phyloP scores from a whole-genome alignment of 2,329 filamentous ascomycete genomes.

The Camillea tinctor region DNA sequence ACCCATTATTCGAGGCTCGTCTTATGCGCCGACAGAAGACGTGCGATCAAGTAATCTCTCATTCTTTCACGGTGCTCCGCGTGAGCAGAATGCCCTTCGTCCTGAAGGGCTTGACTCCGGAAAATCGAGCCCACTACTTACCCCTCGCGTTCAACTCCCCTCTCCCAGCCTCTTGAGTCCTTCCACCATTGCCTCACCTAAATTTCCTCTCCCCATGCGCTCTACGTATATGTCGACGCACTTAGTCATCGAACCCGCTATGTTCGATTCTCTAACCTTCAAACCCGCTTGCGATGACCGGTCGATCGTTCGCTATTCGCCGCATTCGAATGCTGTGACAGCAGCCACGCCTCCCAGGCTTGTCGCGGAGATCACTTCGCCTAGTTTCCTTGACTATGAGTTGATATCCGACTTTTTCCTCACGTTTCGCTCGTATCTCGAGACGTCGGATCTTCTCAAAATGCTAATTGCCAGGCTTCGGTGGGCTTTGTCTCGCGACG shows the following conservation, averaged over 20 bases:
- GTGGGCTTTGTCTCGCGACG: conserved; percentile 79
- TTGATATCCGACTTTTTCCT: conserved; percentile 97
- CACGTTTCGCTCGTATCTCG: conserved; percentile 86
- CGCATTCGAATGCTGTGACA: conserved; percentile 69
- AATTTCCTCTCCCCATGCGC: conserved; percentile 40
- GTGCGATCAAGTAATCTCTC: conserved; percentile 62
- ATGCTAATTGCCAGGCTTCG: conserved; percentile 82
- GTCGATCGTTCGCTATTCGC: conserved; percentile 78
- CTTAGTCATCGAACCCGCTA: conserved; percentile 63
- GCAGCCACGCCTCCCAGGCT: conserved; percentile 89
- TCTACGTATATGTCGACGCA: conserved; percentile 50
- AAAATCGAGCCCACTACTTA: conserved; percentile 39
- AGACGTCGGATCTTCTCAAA: conserved; percentile 70
- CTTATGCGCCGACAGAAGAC: conserved; percentile 74
- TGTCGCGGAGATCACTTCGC: conserved; percentile 94
- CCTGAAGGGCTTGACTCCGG: conserved; percentile 32
- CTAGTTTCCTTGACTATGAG: conserved; percentile 94
- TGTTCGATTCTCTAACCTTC: conserved; percentile 79
- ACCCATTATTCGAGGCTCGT: conserved; percentile 76
- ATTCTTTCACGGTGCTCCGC: conserved; percentile 37
- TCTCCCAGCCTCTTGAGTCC: conserved; percentile 27
- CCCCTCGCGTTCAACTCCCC: conserved; percentile 35
- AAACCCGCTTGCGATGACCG: conserved; percentile 77
- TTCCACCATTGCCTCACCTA: conserved; percentile 35
- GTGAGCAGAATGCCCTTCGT: conserved; percentile 32